A percentile compares a stretch with the other conserved stretches of the same genome.
Evolutionary conservation across 306 rosid genomes (phyloP).

Genomic region (Cicer bijugum): DNA sequence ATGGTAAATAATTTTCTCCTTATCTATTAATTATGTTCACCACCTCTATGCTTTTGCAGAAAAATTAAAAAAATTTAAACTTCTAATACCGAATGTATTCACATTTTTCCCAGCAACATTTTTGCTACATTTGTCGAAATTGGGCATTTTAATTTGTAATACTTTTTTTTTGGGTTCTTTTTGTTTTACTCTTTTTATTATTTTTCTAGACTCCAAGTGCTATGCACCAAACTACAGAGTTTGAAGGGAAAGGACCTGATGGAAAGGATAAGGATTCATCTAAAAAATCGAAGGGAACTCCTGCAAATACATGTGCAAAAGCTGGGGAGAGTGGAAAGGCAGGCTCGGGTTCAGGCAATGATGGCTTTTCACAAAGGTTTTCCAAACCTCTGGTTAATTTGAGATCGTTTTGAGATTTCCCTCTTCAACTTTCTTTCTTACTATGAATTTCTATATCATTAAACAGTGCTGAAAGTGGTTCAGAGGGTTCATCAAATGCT

Average conservation of each 20-base stretch:
- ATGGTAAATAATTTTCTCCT: conserved; percentile 55
- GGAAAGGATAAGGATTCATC: conserved; percentile 73
- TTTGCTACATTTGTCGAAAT: neutral
- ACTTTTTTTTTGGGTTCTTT: neutral
- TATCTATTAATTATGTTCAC: conserved; percentile 5
- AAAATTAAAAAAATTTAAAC: conserved; percentile 9
- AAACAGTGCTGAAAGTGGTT: conserved; percentile 84
- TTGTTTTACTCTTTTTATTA: conserved; percentile 21
- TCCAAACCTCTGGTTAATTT: conserved; percentile 42
- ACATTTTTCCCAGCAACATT: conserved; percentile 9
- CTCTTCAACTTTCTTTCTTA: conserved; percentile 30
- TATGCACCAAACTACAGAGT: conserved; percentile 54
- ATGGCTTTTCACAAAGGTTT: conserved; percentile 89
- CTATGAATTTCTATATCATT: conserved; percentile 19
- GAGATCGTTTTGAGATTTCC: conserved; percentile 32
- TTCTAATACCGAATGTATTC: conserved; percentile 26
- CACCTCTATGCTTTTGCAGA: conserved; percentile 7
- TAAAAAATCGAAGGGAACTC: conserved; percentile 70
- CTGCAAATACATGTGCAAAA: conserved; percentile 66
- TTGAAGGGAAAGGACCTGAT: conserved; percentile 69
- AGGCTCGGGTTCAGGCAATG: conserved; percentile 91
- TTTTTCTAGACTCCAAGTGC: conserved; percentile 64
- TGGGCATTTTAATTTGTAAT: conserved; percentile 34
- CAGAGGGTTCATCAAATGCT: conserved; percentile 85
- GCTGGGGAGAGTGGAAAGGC: conserved; percentile 81